phyloP scores from a whole-genome alignment of 208 protist genomes.

The Crithidia bombi region DNA sequence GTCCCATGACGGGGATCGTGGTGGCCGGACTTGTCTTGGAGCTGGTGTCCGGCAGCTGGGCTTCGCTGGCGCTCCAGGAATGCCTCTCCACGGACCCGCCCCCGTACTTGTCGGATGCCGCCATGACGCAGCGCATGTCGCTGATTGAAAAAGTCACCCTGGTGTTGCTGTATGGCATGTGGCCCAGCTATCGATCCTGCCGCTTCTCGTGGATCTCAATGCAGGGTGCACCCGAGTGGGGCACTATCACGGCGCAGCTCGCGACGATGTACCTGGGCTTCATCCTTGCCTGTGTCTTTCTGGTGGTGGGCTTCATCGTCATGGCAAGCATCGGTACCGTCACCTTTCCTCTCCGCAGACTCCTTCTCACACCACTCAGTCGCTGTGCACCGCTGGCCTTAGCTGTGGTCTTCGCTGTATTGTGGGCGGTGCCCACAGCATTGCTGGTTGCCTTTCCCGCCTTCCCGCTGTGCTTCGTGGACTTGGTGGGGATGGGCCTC shows the following conservation, averaged over 20 bases:
- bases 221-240: conserved; percentile 50
- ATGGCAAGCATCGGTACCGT: conserved; percentile 21
- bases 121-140: conserved; percentile 66
- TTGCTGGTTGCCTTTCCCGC: conserved; percentile 38
- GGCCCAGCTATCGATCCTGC: conserved; percentile 58
- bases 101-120: conserved; percentile 42
- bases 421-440: conserved; percentile 54
- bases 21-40: conserved; percentile 47
- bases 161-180: conserved; percentile 52
- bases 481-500: conserved; percentile 36
- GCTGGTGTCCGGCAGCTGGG: conserved; percentile 36
- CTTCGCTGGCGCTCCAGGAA: conserved; percentile 38
- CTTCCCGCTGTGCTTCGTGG: conserved; percentile 54
- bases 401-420: conserved; percentile 17
- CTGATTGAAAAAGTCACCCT: conserved; percentile 58
- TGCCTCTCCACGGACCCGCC: conserved; percentile 50
- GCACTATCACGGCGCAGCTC: conserved; percentile 54
- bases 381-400: conserved; percentile 13
- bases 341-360: conserved; percentile 32
- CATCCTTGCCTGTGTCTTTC: conserved; percentile 34
- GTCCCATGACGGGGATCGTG: conserved; percentile 31
- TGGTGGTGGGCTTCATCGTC: conserved; percentile 32
- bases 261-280: conserved; percentile 57
- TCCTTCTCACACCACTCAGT: conserved; percentile 34
- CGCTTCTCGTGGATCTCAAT: conserved; percentile 75